Percentiles rank a stretch among this genome's conserved stretches.
Conservation (phyloP, 2,329 filamentous ascomycete species). For the Aspergillus sp. region DNA sequence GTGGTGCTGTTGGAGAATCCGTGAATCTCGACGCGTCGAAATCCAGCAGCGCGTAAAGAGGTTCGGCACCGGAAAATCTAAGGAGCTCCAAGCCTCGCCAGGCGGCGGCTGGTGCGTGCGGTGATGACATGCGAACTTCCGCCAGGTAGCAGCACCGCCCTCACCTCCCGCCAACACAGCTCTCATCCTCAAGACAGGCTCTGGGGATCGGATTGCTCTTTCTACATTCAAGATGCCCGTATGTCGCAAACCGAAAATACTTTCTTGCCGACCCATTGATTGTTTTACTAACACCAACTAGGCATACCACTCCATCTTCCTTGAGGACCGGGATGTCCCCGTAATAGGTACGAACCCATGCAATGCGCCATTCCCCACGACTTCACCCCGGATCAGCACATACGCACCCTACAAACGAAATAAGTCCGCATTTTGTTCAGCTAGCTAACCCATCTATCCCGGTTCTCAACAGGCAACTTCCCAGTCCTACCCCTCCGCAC, state of each 20-base stretch:
- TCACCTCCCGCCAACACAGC: slow-evolving; percentile 16
- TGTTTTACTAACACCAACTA: slow-evolving; percentile 43
- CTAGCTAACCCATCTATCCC: slow-evolving; percentile 31
- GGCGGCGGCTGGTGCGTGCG: slow-evolving; percentile 22
- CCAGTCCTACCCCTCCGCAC: slow-evolving; percentile 93
- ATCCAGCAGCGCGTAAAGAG: slow-evolving; percentile 44
- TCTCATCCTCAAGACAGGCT: slow-evolving; percentile 27
- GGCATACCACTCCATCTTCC: slow-evolving; percentile 99
- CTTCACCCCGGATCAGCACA: neutral
- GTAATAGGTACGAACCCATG: slow-evolving; percentile 57
- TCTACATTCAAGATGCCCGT: slow-evolving; percentile 51
- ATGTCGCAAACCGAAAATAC: slow-evolving; percentile 24
- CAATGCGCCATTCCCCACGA: slow-evolving; percentile 6
- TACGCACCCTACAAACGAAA: neutral
- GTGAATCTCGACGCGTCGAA: slow-evolving; percentile 35
- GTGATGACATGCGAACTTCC: slow-evolving; percentile 22
- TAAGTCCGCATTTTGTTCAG: neutral
- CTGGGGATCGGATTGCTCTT: slow-evolving; percentile 22
- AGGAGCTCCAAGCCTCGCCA: slow-evolving; percentile 32
- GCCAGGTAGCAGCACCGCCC: slow-evolving; percentile 23
- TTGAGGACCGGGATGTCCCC: slow-evolving; percentile 73
- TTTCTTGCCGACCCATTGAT: neutral
- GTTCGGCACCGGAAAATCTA: slow-evolving; percentile 46
- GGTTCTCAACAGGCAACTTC: slow-evolving; percentile 72
- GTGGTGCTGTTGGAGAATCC: slow-evolving; percentile 7